Base-by-base conservation (phyloP, 164 flowering plant genomes). In the Liquidambar formosana region DNA sequence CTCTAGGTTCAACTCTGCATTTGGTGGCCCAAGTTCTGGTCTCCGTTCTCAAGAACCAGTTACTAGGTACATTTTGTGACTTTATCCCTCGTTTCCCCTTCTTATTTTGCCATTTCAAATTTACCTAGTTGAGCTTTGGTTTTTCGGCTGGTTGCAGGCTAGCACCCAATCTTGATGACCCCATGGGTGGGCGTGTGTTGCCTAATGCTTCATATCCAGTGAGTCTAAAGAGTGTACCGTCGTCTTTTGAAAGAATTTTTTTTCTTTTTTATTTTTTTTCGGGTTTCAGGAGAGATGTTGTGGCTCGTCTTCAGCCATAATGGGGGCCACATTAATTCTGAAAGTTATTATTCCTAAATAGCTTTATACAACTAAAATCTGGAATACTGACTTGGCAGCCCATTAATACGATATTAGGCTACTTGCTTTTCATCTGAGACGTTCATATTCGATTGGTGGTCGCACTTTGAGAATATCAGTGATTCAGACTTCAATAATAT, bases 1-100 rank as follows among this genome's bases (percentile, higher is more conserved):
- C 46, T 64, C 13, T 46, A 78, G 82, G 66, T 66, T 71, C 26
- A 70, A 48, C 61, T 43, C 59, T 46, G 64, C 51, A 59, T 72
- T 43, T 47, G 48, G 71, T 8, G 25, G 38, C 26, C 62, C 56
- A 33, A 64, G 45, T 45, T 56, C 60, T 73, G 68, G 67, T 60
- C 70, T 65, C 49, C 28, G 69, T 38, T 13, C 67, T 66, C 72
- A 53, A 61, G 71, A 69, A 66, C 60, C 44, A 15, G n/a, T 26
- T 33, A 11, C 21, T 57, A 61, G 76, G 78, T 75, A 52, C 22
- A 33, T 5, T 59, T 52, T 16, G 27, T 27, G 2, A 45, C 25
- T 63, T 15, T 57, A 4, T 62, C 65, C 18, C 14, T 53, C 11
- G 1, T 11, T 25, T 8, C 38, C 48, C 22, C 8, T 21, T 4